Evolutionary conservation across 441 rosid genomes (phyloP).

Genomic region (Erodium texanum): DNA sequence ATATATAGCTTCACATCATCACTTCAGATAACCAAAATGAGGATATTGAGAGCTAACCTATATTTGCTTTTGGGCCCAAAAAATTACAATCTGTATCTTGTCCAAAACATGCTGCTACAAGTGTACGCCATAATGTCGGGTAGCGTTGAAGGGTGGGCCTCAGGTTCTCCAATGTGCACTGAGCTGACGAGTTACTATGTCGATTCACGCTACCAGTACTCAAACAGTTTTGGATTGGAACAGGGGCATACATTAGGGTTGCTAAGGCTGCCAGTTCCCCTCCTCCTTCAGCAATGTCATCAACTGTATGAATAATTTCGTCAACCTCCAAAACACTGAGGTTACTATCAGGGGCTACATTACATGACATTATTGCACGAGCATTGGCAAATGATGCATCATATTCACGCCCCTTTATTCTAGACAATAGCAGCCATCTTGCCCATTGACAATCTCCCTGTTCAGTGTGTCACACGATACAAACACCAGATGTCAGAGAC

Average conservation of each 20-base stretch:
- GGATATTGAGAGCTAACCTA: conserved; percentile 45
- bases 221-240: conserved; percentile 67
- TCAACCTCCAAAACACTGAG: conserved; percentile 48
- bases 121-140: conserved; percentile 81
- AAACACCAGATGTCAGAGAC: conserved; percentile 17
- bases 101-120: conserved; percentile 67
- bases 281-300: conserved; percentile 97
- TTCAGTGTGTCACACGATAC: conserved; percentile 17
- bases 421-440: conserved; percentile 86
- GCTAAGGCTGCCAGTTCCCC: conserved; percentile 98
- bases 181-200: conserved; percentile 68
- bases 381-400: conserved; percentile 96
- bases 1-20: conserved; percentile 13
- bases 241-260: conserved; percentile 77
- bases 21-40: conserved; percentile 11
- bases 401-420: conserved; percentile 81
- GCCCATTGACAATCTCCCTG: conserved; percentile 99
- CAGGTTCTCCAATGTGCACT: conserved; percentile 92
- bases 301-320: conserved; percentile 71
- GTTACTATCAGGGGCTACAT: conserved; percentile 40
- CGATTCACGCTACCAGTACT: conserved; percentile 73
- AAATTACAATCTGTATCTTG: conserved; percentile 54
- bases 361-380: conserved; percentile 57
- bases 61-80: conserved; percentile 43
- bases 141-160: conserved; percentile 66